Evolutionary conservation across 139 green algal genomes (phyloP).

Genomic region (Coccomyxa sp.): DNA sequence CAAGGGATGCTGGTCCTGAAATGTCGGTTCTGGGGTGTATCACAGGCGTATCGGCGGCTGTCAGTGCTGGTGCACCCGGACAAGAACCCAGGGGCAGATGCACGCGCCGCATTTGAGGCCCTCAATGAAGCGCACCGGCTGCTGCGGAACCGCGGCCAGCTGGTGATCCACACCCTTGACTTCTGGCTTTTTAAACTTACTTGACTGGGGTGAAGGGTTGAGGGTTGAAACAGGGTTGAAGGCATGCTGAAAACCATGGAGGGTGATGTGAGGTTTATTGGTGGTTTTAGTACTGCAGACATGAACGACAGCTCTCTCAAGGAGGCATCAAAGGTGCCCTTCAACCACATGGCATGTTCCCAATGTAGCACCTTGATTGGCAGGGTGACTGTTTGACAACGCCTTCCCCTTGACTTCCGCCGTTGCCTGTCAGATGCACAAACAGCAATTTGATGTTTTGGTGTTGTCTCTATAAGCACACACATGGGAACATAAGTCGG

Average conservation of each 20-base stretch:
- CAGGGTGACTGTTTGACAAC: background rate
- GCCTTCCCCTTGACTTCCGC: background rate
- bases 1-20: background rate
- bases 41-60: conserved; percentile 49
- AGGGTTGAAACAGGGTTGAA: background rate
- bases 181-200: background rate
- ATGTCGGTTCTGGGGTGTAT: background rate
- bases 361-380: background rate
- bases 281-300: too few relatives aligned
- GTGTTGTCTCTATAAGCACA: background rate
- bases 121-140: conserved; percentile 62
- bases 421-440: background rate
- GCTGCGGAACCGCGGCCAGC: conserved; percentile 48
- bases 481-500: background rate
- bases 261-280: too few relatives aligned
- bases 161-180: conserved; percentile 12
- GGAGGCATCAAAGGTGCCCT: too few relatives aligned
- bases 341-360: background rate
- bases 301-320: too few relatives aligned
- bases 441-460: background rate
- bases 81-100: conserved; percentile 59
- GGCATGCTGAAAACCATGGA: background rate
- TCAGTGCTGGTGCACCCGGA: conserved; percentile 76
- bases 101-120: conserved; percentile 54
- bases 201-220: too few relatives aligned